Conservation (phyloP, 2,329 filamentous ascomycete genomes). For the Rhynchosporium graminicola region DNA sequence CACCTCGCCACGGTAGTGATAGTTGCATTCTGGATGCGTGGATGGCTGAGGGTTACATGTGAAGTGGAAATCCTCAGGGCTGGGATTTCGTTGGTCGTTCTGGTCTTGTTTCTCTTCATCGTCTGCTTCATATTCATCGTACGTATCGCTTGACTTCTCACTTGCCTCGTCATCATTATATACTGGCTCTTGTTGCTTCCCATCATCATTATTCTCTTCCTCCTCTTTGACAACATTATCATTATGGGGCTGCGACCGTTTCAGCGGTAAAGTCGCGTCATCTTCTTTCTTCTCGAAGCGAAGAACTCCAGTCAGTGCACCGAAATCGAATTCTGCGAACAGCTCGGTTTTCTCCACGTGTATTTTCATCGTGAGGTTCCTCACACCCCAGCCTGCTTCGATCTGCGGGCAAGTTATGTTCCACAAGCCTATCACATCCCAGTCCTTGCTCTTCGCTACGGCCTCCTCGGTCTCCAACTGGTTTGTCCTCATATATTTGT, state of each 20-base stretch:
- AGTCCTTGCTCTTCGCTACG: constrained; percentile 25
- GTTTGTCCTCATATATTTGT: constrained; percentile 24
- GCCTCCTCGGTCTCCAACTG: constrained; percentile 24
- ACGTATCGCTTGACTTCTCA: constrained; percentile 1
- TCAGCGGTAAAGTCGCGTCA: neutral
- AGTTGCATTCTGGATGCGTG: constrained; percentile 15
- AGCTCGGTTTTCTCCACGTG: constrained; percentile 16
- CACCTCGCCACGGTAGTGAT: constrained; percentile 20
- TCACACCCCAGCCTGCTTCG: constrained; percentile 1
- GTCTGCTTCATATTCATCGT: constrained; percentile 6
- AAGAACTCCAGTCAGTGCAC: constrained; percentile 18
- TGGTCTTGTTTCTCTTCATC: constrained; percentile 3
- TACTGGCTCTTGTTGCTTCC: neutral
- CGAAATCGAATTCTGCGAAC: constrained; percentile 27
- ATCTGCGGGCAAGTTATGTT: constrained; percentile 21
- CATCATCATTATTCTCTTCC: neutral
- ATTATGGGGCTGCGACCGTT: neutral
- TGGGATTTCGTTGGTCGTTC: constrained; percentile 17
- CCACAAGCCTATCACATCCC: constrained; percentile 26
- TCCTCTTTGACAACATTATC: neutral
- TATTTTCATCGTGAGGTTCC: constrained; percentile 14
- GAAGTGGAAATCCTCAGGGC: constrained; percentile 24
- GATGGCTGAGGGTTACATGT: constrained; percentile 11
- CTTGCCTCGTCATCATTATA: constrained; percentile 8
- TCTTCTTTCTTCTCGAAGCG: constrained; percentile 22